Evolutionary conservation across 139 green algal genomes (phyloP), one percentile per base, ranked within the genome.

Genomic region (Eudorina sp.): DNA sequence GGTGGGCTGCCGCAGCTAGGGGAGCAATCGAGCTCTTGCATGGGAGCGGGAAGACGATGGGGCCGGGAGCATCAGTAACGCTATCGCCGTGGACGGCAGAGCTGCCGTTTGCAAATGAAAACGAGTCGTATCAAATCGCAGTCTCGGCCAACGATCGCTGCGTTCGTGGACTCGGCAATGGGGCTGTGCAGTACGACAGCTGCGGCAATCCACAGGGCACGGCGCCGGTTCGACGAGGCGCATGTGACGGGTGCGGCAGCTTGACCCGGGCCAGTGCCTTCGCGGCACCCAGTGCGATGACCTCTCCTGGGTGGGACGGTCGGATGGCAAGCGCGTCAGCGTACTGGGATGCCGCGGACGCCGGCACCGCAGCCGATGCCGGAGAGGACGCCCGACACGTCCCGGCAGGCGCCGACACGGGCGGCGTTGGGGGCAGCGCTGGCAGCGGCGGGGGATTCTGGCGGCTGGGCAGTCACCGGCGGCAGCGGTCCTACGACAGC

Each of bases 1-100:
- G 62, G 55, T 87, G 81, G 81, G 81, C 81, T 21, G 81, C 81
- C 38, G 81, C 81, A 0, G 81, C 81, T 1, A 3, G 14, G 25
- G 64, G 23, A 0, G 81, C 81, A n/a, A n/a, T n/a, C n/a, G n/a
- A n/a, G n/a, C n/a, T n/a, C n/a, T n/a, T n/a, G n/a, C n/a, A n/a
- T n/a, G n/a, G n/a, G n/a, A 58, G 13, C 13, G 64, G n/a, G 31
- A 45, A 11, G 64, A 16, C 64, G 31, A n/a, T 73, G 58, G 9
- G 6, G 58, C 6, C 19, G 58, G n/a, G 18, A 29, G 6, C 19
- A 11, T 31, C 19, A 31, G 58, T 69, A 21, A 16, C 51, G 58
- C 23, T 21, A n/a, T 9, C 64, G n/a, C n/a, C n/a, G n/a, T n/a
- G n/a, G n/a, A n/a, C n/a, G n/a, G n/a, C n/a, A n/a, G n/a, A n/a